Percentiles rank a stretch among this genome's conserved stretches.
phyloP scores from a whole-genome alignment of 257 asterid species.

The Paulownia fortunei region DNA sequence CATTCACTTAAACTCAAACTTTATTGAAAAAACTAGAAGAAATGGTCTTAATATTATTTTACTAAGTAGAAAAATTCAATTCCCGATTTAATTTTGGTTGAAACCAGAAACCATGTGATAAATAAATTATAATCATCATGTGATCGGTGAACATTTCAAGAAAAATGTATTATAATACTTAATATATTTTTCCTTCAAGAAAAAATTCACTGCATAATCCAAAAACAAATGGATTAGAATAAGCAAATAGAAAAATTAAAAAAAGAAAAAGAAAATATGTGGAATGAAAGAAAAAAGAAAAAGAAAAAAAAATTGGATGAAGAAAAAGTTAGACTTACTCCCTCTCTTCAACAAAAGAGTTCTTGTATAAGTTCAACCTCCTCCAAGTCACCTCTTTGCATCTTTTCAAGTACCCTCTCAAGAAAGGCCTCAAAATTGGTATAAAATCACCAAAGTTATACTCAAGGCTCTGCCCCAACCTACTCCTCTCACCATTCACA shows the following conservation, averaged over 20 bases:
- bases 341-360: constrained; percentile 61
- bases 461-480: constrained; percentile 71
- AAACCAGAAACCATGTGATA: no score
- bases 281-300: neutral
- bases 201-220: no score
- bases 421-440: constrained; percentile 75
- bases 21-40: no score
- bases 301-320: neutral
- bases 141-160: no score
- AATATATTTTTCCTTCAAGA: no score
- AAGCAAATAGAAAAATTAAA: neutral
- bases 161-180: no score
- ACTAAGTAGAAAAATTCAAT: no score
- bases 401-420: constrained; percentile 64
- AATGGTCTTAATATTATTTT: no score
- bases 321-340: constrained; percentile 51
- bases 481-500: constrained; percentile 77
- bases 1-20: no score
- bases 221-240: no score
- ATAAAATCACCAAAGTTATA: constrained; percentile 85
- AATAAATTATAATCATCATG: no score
- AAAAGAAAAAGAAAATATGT: neutral
- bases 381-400: constrained; percentile 67
- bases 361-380: constrained; percentile 65
- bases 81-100: no score